Evolutionary conservation across 176 grass and related monocot species (phyloP), one percentile per base, ranked within the genome.

Genomic region (Aechmea fasciata): DNA sequence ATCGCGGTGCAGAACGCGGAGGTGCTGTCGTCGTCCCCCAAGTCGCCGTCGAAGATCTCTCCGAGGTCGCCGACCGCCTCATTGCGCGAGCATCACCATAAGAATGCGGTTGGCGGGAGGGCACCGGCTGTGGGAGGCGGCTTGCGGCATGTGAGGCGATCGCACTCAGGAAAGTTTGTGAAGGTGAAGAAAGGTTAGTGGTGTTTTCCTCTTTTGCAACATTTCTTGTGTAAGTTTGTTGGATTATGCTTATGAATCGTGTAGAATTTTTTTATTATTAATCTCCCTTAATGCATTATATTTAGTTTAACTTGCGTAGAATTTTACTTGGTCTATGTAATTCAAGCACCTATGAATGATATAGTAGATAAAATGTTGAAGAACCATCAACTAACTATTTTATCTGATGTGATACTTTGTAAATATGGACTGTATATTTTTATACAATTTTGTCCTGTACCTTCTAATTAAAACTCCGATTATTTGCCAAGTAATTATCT

Each of bases 101-200:
- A 79, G 75, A 83, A 81, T 67, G 66, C 48, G 68, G 71, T 13
- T 0, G 77, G 4, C 71, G 55, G 59, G 80, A 70, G 1, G 80
- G 68, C 4, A 64, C 66, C 0, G 75, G 50, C 0, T 66, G 55
- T 79, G 0, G 82, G 75, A 2, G 73, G 74, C 0, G 69, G 69
- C 0, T 47, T 68, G 29, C 87, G 65, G 84, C 89, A 93, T 81
- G 70, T 79, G 62, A 80, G 89, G 15, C 89, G 94, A 15, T 64
- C 81, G 47, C 94, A 99, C 79, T 99, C 94, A 25, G 89, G 94
- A 69, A 99, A 99, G 75, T 51, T 81, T 55, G 71, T 90, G 51
- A 92, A 89, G 78, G 89, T 93, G 77, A 99, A 99, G 82, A 93
- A 99, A 87, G 94, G 94, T 99, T 66, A 73, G 78, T 48, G 9